Conservation (phyloP, 2,329 filamentous ascomycete genomes). For the Pseudocercospora fijiensis region DNA sequence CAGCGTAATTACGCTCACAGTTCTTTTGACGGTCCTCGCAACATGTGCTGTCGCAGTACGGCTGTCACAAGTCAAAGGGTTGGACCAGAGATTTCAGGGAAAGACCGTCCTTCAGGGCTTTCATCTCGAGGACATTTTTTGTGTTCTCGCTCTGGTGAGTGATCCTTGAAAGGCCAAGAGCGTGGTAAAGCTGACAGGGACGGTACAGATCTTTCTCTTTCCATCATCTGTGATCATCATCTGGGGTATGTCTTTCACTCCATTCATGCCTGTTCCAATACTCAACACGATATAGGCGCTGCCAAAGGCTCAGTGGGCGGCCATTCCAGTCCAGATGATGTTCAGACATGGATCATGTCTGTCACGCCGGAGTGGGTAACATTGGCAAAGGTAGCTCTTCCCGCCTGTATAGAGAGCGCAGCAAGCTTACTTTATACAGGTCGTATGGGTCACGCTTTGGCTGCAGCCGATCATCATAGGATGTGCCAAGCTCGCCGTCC, state of each 20-base stretch:
- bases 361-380: conserved; percentile 17
- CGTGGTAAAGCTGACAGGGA: not conserved
- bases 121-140: conserved; percentile 18
- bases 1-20: conserved; percentile 15
- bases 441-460: conserved; percentile 20
- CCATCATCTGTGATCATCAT: conserved; percentile 13
- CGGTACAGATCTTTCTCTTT: conserved; percentile 12
- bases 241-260: conserved; percentile 4
- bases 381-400: conserved; percentile 10
- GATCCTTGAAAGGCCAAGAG: not conserved
- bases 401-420: not conserved
- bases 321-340: conserved; percentile 18
- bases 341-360: conserved; percentile 19
- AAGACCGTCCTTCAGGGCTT: conserved; percentile 14
- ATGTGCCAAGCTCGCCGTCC: conserved; percentile 16
- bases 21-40: conserved; percentile 16
- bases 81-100: conserved; percentile 1
- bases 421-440: not conserved
- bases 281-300: not conserved
- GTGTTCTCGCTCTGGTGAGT: conserved; percentile 16
- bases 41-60: conserved; percentile 14
- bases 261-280: not conserved
- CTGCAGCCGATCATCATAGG: conserved; percentile 17
- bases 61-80: conserved; percentile 10
- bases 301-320: conserved; percentile 12